These are phyloP conservation scores for Phytophthora macrochlamydospora DNA, from an alignment of 352 stramenopile genomes.

Conservation along the genomic window DNA sequence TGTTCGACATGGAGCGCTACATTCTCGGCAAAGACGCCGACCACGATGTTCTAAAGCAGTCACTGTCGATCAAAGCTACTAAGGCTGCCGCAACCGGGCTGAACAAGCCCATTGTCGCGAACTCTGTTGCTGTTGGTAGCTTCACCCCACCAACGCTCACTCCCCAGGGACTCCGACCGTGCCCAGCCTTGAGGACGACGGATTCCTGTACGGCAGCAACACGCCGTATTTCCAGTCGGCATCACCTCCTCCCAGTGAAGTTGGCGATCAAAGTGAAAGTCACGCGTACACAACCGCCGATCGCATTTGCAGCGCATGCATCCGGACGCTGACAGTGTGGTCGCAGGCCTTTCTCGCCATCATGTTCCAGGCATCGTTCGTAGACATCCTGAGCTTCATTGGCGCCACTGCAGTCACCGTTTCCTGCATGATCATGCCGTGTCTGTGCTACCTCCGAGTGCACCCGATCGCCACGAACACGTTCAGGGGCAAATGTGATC, in stretches of 20 bases:
- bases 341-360: constrained; percentile 57
- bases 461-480: constrained; percentile 57
- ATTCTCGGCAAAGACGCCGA: constrained; percentile 66
- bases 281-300: constrained; percentile 48
- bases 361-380: constrained; percentile 77
- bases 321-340: constrained; percentile 54
- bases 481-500: constrained; percentile 55
- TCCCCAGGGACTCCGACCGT: constrained; percentile 18
- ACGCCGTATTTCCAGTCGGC: constrained; percentile 42
- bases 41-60: constrained; percentile 59
- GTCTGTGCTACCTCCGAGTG: constrained; percentile 73
- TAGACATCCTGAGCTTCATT: constrained; percentile 71
- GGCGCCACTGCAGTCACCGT: constrained; percentile 64
- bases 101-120: constrained; percentile 50
- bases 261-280: constrained; percentile 2
- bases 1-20: constrained; percentile 70
- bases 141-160: neutral
- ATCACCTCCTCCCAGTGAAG: constrained; percentile 32
- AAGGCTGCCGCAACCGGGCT: constrained; percentile 27
- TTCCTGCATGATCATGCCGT: constrained; percentile 83
- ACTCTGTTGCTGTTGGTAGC: constrained; percentile 7
- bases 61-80: constrained; percentile 34
- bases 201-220: constrained; percentile 52
- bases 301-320: constrained; percentile 49
- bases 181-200: constrained; percentile 50